Conservation (phyloP, 75 land plant species). For the Picea glauca region DNA sequence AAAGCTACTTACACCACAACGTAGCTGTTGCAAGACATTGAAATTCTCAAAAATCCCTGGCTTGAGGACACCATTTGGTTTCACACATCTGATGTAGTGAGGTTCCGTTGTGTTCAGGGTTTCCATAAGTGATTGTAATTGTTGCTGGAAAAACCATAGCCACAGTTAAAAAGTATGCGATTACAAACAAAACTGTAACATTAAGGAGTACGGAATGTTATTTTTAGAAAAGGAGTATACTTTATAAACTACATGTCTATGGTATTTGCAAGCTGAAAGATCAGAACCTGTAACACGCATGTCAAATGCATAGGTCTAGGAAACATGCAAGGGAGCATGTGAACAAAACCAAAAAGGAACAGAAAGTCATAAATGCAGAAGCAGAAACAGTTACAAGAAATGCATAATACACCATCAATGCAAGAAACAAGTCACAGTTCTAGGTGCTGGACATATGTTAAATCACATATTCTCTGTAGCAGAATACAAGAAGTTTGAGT, state of each 20-base stretch:
- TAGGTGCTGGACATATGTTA: too few relatives aligned
- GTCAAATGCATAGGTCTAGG: neutral
- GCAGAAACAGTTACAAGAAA: neutral
- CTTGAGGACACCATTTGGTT: constrained; percentile 79
- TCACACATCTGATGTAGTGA: constrained; percentile 93
- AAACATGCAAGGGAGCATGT: neutral
- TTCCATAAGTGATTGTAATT: constrained; percentile 93
- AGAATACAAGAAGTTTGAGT: too few relatives aligned
- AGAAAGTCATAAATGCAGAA: neutral
- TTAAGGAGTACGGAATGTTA: neutral
- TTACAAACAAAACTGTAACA: neutral
- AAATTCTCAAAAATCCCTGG: constrained; percentile 90
- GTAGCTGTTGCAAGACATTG: constrained; percentile 84
- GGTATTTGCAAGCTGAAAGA: neutral
- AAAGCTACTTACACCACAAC: constrained; percentile 80
- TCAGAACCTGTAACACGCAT: neutral
- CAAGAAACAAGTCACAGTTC: neutral
- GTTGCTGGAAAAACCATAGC: constrained; percentile 56
- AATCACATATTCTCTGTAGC: too few relatives aligned
- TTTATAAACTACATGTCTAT: neutral
- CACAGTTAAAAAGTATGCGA: neutral
- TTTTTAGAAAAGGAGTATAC: neutral
- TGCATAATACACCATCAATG: neutral
- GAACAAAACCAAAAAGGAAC: neutral
- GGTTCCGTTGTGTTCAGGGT: constrained; percentile 92